Base-by-base conservation (phyloP, 345 rosid genomes). In the Aegle marmelos region DNA sequence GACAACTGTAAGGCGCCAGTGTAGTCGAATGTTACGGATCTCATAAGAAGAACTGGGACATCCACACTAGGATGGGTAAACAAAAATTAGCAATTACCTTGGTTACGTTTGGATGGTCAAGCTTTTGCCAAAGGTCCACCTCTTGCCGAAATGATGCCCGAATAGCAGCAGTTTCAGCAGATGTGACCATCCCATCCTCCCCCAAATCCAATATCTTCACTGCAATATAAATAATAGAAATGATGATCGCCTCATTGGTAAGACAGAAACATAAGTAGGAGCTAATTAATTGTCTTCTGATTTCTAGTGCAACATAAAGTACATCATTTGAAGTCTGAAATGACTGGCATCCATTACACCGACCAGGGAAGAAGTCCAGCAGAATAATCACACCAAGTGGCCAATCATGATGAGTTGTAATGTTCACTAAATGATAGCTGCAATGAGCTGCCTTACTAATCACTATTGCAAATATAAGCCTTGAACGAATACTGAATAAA, bases 91-190 rank as follows among this genome's bases (percentile, higher is more conserved):
- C 13, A 27, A 53, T 79, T 76, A 91, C 97, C 87, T 89, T 93
- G 17, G 97, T 91, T 36, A 93, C 95, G 75, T 93, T 93, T 64
- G 90, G 91, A 81, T 93, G 91, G 89, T 90, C 90, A 79, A 93
- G 95, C 87, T 93, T 93, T 82, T 93, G 90, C 95, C 97, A 93
- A 78, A 93, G 95, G 76, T 93, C 95, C 75, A 93, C 97, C 86
- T 93, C 97, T 86, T 93, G 91, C 76, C 73, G 88, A 74, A 93
- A 93, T 82, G 97, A 89, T 77, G 91, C 71, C 78, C 95, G 87
- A 8, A 93, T 79, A 64, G 90, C 85, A 2, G 91, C 83, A 45
- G 91, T 80, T 82, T 87, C 93, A 74, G 91, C 86, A 11, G 88
- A 82, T 28, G 97, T 82, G 53, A 86, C 83, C 45, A 81, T 67